Evolutionary conservation across 352 stramenopile species (phyloP).

Genomic region (Pythium myriotylum): DNA sequence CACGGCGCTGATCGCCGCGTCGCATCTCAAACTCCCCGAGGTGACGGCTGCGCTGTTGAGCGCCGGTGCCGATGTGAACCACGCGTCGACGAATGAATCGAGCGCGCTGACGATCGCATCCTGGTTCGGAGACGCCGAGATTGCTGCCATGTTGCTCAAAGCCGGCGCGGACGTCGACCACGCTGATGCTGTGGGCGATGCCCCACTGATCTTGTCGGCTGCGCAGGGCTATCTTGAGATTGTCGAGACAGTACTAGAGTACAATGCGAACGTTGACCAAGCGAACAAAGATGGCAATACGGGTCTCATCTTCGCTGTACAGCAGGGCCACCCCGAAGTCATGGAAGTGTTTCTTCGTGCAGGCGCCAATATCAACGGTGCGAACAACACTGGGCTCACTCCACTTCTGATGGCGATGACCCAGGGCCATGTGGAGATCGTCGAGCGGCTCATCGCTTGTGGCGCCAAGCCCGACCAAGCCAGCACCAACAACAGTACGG

Average conservation of each 20-base stretch:
- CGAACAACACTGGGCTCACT: background rate
- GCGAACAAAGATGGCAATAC: no score
- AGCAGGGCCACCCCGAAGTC: background rate
- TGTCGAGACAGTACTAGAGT: no score
- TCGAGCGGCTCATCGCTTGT: constrained; percentile 4
- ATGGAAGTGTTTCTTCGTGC: background rate
- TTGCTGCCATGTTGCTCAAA: background rate
- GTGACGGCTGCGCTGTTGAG: no score
- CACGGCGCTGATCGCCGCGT: no score
- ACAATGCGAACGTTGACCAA: no score
- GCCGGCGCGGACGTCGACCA: background rate
- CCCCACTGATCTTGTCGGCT: background rate
- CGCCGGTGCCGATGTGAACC: no score
- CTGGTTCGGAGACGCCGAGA: no score
- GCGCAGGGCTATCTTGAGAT: background rate
- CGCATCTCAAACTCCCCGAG: no score
- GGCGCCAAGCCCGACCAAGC: constrained; percentile 7
- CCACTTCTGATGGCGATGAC: background rate
- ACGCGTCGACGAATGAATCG: no score
- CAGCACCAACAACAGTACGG: background rate
- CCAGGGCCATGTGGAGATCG: background rate
- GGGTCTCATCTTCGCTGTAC: background rate
- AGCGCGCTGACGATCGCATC: no score
- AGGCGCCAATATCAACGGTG: background rate
- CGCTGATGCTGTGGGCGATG: background rate